A percentile compares a stretch with the other conserved stretches of the same genome.
Evolutionary conservation across 2,329 filamentous ascomycete species (phyloP).

Genomic region (Rutstroemia sp.): DNA sequence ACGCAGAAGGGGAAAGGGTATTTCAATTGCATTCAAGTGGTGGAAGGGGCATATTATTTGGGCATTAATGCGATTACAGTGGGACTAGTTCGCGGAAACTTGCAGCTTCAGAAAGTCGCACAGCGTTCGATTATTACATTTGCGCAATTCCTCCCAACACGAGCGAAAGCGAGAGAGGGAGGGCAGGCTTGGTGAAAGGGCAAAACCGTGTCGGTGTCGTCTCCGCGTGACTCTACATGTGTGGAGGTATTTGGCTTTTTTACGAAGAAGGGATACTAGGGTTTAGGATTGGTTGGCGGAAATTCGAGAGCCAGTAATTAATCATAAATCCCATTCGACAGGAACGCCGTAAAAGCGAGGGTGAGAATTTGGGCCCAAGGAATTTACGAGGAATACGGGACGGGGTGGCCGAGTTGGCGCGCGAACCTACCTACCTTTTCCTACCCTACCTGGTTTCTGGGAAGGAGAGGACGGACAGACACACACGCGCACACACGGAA

Average conservation of each 20-base stretch:
- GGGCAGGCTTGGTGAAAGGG: slow-evolving; percentile 3
- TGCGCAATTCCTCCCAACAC: slow-evolving; percentile 6
- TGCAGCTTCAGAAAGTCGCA: slow-evolving; percentile 23
- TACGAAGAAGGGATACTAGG: background rate
- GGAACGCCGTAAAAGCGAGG: too few species aligned
- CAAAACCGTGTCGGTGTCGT: background rate
- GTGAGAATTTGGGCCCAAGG: background rate
- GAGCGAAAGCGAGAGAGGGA: background rate
- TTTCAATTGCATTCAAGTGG: slow-evolving; percentile 7
- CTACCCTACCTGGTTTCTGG: slow-evolving; percentile 8
- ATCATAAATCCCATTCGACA: too few species aligned
- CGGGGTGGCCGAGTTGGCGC: slow-evolving; percentile 3
- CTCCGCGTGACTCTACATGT: slow-evolving; percentile 11
- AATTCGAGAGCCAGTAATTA: too few species aligned
- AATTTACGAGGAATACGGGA: slow-evolving; percentile 6
- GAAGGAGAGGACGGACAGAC: background rate
- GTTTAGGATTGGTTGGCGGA: slow-evolving; percentile 5
- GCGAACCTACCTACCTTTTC: background rate
- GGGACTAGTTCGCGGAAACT: slow-evolving; percentile 22
- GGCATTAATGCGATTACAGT: slow-evolving; percentile 27
- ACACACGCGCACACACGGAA: background rate
- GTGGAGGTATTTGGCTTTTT: slow-evolving; percentile 4
- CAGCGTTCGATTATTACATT: slow-evolving; percentile 17
- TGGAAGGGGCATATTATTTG: slow-evolving; percentile 14
- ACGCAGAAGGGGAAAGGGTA: slow-evolving; percentile 7